Base-by-base conservation (phyloP, 192 early-diverging fungal genomes). In the Coemansia erecta region DNA sequence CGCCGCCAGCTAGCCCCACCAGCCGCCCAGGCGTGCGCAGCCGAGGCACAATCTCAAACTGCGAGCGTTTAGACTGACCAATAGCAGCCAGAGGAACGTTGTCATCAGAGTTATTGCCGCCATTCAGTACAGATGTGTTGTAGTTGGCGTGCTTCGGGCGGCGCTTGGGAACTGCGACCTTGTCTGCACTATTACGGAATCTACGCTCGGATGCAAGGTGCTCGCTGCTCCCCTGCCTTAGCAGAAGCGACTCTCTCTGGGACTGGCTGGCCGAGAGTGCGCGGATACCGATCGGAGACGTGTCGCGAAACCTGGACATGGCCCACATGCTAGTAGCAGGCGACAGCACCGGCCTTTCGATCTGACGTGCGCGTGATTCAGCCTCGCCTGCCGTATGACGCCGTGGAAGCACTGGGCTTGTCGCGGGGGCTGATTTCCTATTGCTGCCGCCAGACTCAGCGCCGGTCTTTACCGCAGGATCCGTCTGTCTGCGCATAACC, bases 351-450 rank as follows among this genome's bases (percentile, higher is more conserved):
- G 31, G 31, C 0, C 31, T 40, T 41, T 46, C 19, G n/a, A 46
- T 31, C n/a, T 66, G 46, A 18, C 43, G 47, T 3, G 64, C 28
- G 21, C 37, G 35, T 2, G 56, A 43, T 3, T 67, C 66, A 11
- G 61, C 64, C 21, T 78, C 75, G 24, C 75, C 70, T 2, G 69
- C 61, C 17, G 75, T 78, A 50, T 72, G 66, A 48, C 75, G 68
- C 19, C 75, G 67, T 24, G 47, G 47, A 11, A 23, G 47, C 47
- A 31, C 28, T 5, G 28, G 28, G 28, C 28, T 31, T 31, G 28
- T 31, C 24, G 53, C 35, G 11, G 57, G 65, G 10, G 40, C 48
- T 31, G 40, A 46, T 10, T 23, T 23, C 33, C 53, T 56, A 28
- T 40, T 10, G 21, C 42, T 8, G 17, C 17, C 17, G 12, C 14